Base-by-base conservation (phyloP, 306 rosid genomes). In the Malus fusca region DNA sequence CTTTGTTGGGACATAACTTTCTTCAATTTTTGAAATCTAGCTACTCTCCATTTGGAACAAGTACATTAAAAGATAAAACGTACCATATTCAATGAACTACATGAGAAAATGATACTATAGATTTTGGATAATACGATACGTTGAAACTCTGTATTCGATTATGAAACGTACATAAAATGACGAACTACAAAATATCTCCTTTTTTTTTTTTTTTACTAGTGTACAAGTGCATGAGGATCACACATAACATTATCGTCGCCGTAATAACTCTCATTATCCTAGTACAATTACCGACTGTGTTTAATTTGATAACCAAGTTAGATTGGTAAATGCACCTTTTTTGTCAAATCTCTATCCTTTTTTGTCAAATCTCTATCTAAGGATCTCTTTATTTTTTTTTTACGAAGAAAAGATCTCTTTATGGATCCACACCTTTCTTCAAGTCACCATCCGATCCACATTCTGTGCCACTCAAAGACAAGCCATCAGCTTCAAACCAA, bases 331-430 rank as follows among this genome's bases (percentile, higher is more conserved):
- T 42, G 31, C 46, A 13, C 44, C 43, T 79, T 83, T 79, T 64
- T 82, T 85, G 96, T 86, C 80, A 77, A 88, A 93, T 91, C 96
- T 81, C 85, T 90, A 77, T 93, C 92, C 43, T 79, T 83, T 79
- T 64, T 82, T 85, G 96, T 86, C 80, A 77, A 88, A 93, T 91
- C 96, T 81, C 85, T 90, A 77, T 93, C 92, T 10, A 80, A 80
- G 85, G 88, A 90, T 92, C 90, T 73, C 33, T 35, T 66, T 22
- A 66, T 76, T n/a, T n/a, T n/a, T n/a, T n/a, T n/a, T n/a, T n/a
- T n/a, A n/a, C n/a, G n/a, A n/a, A n/a, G n/a, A n/a, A n/a, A n/a
- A n/a, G 88, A 90, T 92, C 90, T 73, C 33, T 35, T 66, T 22
- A 66, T 76, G 84, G 88, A 93, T 91, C 81, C 82, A 83, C 88